Evolutionary conservation across 1,284 basidiomycete genomes (phyloP), one percentile per base, ranked within the genome.

Genomic region (Puccinia horiana): DNA sequence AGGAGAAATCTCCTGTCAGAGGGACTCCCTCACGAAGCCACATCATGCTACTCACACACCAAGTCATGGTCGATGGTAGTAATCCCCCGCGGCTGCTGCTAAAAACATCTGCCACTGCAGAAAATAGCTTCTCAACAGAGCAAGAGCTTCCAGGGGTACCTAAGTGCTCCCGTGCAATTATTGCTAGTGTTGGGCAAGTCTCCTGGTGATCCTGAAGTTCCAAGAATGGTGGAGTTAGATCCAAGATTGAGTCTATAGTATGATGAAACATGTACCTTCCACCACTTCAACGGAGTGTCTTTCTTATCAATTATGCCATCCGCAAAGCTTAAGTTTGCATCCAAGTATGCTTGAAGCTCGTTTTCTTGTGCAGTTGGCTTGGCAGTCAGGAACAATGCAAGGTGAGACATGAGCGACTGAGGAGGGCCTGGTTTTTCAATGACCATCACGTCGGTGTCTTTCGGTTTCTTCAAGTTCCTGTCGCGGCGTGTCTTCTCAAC

Each of bases 21-120:
- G 26, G 23, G 44, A 69, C 65, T 44, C 37, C 44, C 44, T 69
- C 29, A 14, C 65, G 65, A 35, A 69, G 65, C 65, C 65, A 69
- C 65, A 69, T 40, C 23, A 69, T 26, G 65, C 65, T 40, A 37
- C 65, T 35, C 8, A 69, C 65, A 69, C 44, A 40, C 2, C 18
- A 2, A 35, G 37, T 44, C 32, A n/a, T n/a, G n/a, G n/a, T n/a
- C n/a, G n/a, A n/a, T n/a, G n/a, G n/a, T n/a, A n/a, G n/a, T n/a
- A n/a, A 69, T 2, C 65, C 8, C 9, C 65, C 65, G 14, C 65
- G 29, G 44, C 26, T 69, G 35, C 18, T 44, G 35, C 37, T 40
- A 44, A 26, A 35, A 1, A 69, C 65, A 69, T 69, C 65, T 9
- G 65, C 65, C n/a, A n/a, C 65, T n/a, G 65, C 65, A 2, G 65